These are phyloP conservation scores for Tulasnella sp. DNA, from an alignment of 768 basidiomycete species.

Conservation along the genomic window DNA sequence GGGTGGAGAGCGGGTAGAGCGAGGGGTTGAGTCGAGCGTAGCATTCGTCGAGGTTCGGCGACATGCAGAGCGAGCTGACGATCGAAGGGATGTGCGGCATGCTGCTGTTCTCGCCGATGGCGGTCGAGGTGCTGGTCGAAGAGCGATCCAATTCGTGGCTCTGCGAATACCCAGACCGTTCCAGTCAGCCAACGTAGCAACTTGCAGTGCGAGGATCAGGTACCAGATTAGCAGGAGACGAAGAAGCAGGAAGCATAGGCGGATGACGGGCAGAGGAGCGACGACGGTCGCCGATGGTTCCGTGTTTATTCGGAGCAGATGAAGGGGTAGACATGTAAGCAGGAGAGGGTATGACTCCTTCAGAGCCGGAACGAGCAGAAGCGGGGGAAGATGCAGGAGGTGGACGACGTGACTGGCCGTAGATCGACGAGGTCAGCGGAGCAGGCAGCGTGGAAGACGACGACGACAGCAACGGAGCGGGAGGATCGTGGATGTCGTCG, in stretches of 20 bases:
- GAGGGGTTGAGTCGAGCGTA: constrained; percentile 1
- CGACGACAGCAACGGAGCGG: not conserved
- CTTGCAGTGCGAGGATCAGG: too few species aligned
- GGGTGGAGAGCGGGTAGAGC: not conserved
- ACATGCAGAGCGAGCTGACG: constrained; percentile 6
- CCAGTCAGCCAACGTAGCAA: not conserved
- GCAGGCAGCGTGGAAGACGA: not conserved
- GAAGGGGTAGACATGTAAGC: not conserved
- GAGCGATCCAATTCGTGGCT: not conserved
- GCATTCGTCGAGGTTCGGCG: constrained; percentile 7
- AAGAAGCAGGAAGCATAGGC: not conserved
- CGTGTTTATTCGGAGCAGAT: not conserved
- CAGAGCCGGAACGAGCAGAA: not conserved
- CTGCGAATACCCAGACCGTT: not conserved
- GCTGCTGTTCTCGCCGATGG: not conserved
- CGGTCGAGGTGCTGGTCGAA: not conserved
- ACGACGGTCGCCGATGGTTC: not conserved
- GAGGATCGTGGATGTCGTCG: not conserved
- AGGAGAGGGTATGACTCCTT: not conserved
- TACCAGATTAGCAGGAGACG: not conserved
- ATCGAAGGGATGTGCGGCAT: not conserved
- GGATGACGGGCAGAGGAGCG: not conserved
- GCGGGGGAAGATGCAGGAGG: not conserved
- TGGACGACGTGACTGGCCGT: not conserved
- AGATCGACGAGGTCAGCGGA: not conserved